These are phyloP conservation scores for Arachis stenosperma DNA, from an alignment of 306 rosid genomes.

Conservation along the genomic window DNA sequence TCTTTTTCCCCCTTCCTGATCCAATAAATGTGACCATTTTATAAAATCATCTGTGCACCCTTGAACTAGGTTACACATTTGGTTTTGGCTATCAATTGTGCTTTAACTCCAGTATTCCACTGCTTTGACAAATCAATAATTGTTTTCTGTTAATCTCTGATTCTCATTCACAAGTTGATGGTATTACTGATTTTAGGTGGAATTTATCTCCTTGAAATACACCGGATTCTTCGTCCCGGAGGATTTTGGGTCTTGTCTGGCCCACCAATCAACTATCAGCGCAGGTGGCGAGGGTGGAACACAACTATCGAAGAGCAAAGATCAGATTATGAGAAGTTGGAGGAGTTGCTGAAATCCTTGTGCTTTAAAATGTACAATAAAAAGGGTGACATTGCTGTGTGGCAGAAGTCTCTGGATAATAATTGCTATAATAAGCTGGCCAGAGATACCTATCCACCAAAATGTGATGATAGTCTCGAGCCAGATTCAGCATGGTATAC, in stretches of 20 bases:
- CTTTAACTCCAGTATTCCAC: slow-evolving; percentile 7
- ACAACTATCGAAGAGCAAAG: slow-evolving; percentile 86
- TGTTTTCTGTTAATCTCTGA: slow-evolving; percentile 9
- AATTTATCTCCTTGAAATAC: slow-evolving; percentile 79
- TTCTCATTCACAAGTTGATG: slow-evolving; percentile 8
- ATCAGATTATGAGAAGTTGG: slow-evolving; percentile 72
- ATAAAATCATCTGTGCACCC: slow-evolving; percentile 1
- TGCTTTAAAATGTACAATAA: slow-evolving; percentile 85
- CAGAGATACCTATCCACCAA: slow-evolving; percentile 72
- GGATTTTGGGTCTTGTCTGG: slow-evolving; percentile 98
- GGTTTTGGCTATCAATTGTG: slow-evolving; percentile 1
- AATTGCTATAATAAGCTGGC: slow-evolving; percentile 66
- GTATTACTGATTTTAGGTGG: slow-evolving; percentile 63
- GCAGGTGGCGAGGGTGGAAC: slow-evolving; percentile 97
- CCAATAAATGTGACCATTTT: background rate
- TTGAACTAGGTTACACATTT: slow-evolving; percentile 5
- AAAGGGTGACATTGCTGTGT: slow-evolving; percentile 92
- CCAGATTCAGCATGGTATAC: slow-evolving; percentile 98
- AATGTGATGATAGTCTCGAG: slow-evolving; percentile 82
- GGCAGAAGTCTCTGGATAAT: slow-evolving; percentile 73
- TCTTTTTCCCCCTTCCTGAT: background rate
- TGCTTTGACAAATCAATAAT: background rate
- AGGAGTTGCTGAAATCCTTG: slow-evolving; percentile 69
- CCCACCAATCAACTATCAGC: slow-evolving; percentile 89
- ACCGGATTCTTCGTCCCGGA: slow-evolving; percentile 96